These are phyloP conservation scores for Paecilomyces sp. DNA, from an alignment of 2,329 filamentous ascomycete species.

Conservation along the genomic window DNA sequence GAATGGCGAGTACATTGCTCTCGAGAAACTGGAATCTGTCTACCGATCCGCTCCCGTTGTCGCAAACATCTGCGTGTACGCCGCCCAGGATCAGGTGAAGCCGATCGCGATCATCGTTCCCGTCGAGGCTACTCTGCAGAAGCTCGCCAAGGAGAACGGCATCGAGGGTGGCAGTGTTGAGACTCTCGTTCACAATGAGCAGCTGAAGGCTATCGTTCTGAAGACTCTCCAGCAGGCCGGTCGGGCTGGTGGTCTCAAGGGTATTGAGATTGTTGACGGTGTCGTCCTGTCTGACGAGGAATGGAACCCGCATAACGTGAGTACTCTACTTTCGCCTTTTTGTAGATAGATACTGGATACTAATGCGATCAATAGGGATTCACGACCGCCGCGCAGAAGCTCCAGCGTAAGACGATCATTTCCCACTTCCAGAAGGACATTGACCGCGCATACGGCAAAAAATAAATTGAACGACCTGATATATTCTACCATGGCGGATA, in stretches of 20 bases:
- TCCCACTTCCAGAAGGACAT: conserved; percentile 57
- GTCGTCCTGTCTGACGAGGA: conserved; percentile 40
- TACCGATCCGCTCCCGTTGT: conserved; percentile 77
- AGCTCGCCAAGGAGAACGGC: conserved; percentile 49
- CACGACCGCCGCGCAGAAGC: conserved; percentile 64
- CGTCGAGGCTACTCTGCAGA: conserved; percentile 49
- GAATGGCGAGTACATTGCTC: conserved; percentile 91
- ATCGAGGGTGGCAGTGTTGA: conserved; percentile 60
- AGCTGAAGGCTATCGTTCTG: conserved; percentile 33
- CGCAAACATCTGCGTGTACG: conserved; percentile 81
- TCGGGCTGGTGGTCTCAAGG: conserved; percentile 26
- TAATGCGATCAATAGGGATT: conserved; percentile 44
- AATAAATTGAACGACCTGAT: conserved; percentile 7
- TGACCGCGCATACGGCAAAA: conserved; percentile 51
- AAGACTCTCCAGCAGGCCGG: conserved; percentile 33
- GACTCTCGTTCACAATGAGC: conserved; percentile 53
- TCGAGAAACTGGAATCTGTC: conserved; percentile 90
- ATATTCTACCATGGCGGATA: neutral
- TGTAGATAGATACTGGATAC: neutral
- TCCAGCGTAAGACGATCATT: conserved; percentile 63
- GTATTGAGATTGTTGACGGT: conserved; percentile 37
- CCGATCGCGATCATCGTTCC: conserved; percentile 75
- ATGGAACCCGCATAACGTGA: conserved; percentile 37
- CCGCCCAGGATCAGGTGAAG: conserved; percentile 64
- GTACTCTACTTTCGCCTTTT: conserved; percentile 8